phyloP scores from a whole-genome alignment of 2,329 filamentous ascomycete genomes.

The Emergomyces orientalis region DNA sequence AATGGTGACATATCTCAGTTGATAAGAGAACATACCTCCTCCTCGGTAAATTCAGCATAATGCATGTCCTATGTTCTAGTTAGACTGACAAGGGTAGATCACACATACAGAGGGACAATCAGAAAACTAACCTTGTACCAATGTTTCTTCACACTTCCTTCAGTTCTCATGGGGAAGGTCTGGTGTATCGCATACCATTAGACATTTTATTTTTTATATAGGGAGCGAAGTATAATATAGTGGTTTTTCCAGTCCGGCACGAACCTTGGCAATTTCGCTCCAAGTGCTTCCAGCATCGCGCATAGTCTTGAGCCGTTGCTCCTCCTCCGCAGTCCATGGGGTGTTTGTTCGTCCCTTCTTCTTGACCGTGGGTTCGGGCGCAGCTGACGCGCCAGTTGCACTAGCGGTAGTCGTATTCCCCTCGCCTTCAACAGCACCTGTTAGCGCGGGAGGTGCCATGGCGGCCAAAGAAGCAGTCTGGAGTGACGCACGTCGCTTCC shows the following conservation, averaged over 20 bases:
- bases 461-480: conserved; percentile 28
- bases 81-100: background rate
- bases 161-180: conserved; percentile 87
- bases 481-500: conserved; percentile 38
- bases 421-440: conserved; percentile 24
- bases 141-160: conserved; percentile 98
- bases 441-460: conserved; percentile 28
- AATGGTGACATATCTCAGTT: conserved; percentile 1
- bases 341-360: conserved; percentile 99
- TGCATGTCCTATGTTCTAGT: conserved; percentile 72
- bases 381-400: conserved; percentile 27
- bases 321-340: conserved; percentile 92
- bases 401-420: conserved; percentile 18
- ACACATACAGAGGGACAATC: background rate
- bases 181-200: conserved; percentile 28
- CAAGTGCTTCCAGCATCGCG: conserved; percentile 86
- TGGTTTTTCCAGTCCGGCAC: conserved; percentile 13
- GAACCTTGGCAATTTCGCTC: conserved; percentile 95
- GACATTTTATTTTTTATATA: background rate
- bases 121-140: conserved; percentile 77
- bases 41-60: conserved; percentile 95
- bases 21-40: conserved; percentile 56
- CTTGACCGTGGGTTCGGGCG: conserved; percentile 44
- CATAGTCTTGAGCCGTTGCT: conserved; percentile 87
- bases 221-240: background rate